Conservation (phyloP, 768 basidiomycete species). For the Termitomyces sp. region DNA sequence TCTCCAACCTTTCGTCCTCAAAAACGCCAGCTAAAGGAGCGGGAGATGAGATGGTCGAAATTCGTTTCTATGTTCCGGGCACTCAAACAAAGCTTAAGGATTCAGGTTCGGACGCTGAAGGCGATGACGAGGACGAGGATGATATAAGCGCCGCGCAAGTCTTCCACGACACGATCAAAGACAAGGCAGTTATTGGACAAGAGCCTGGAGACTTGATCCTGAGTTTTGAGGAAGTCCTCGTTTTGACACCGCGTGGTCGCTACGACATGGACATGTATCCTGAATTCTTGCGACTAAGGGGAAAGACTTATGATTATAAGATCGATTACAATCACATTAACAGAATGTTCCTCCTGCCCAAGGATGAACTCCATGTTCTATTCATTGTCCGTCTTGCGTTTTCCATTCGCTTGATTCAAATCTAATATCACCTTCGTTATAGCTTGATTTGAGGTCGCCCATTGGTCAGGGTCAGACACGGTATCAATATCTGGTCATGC, state of each 20-base stretch:
- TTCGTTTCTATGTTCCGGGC: slow-evolving; percentile 94
- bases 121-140: slow-evolving; percentile 68
- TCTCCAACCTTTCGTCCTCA: slow-evolving; percentile 47
- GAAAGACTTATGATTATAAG: slow-evolving; percentile 99
- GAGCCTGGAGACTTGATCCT: slow-evolving; percentile 89
- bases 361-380: slow-evolving; percentile 93
- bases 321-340: slow-evolving; percentile 88
- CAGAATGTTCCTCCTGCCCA: slow-evolving; percentile 87
- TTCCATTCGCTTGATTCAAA: neutral
- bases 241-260: slow-evolving; percentile 92
- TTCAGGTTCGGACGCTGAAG: slow-evolving; percentile 66
- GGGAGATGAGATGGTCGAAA: slow-evolving; percentile 91
- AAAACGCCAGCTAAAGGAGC: slow-evolving; percentile 35
- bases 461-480: slow-evolving; percentile 98
- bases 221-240: slow-evolving; percentile 92
- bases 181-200: slow-evolving; percentile 92
- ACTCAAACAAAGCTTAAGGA: slow-evolving; percentile 53
- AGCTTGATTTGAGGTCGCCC: slow-evolving; percentile 90
- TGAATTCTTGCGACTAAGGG: slow-evolving; percentile 90
- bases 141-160: slow-evolving; percentile 92
- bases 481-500: slow-evolving; percentile 98
- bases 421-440: neutral
- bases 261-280: slow-evolving; percentile 99
- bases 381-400: slow-evolving; percentile 72
- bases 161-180: slow-evolving; percentile 95